Conservation (phyloP, 345 rosid genomes). For the Aquilaria malaccensis region DNA sequence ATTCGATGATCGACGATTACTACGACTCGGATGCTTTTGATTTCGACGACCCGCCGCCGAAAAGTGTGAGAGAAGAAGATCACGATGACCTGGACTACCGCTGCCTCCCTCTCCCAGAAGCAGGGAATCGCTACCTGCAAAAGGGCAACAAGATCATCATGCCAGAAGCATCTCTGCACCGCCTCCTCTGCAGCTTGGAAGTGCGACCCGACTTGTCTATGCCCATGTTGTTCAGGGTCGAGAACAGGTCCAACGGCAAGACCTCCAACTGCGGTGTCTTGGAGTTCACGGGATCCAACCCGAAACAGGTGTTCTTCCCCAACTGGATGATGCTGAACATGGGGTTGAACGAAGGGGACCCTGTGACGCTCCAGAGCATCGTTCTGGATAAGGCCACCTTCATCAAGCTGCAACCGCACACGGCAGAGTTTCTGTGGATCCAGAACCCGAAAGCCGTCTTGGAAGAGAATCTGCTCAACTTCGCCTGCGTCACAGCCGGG, state of each 20-base stretch:
- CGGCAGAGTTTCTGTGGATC: conserved; percentile 15
- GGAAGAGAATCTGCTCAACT: conserved; percentile 13
- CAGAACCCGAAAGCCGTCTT: conserved; percentile 14
- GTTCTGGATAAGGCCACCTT: conserved; percentile 10
- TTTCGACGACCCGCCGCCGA: no score
- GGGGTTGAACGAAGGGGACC: conserved; percentile 11
- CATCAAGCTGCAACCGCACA: conserved; percentile 26
- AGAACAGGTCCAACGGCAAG: conserved; percentile 4
- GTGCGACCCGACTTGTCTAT: not conserved
- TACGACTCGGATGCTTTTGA: no score
- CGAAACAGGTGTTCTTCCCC: conserved; percentile 8
- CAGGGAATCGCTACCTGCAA: not conserved
- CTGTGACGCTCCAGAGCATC: not conserved
- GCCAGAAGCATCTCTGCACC: not conserved
- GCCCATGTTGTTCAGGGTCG: conserved; percentile 22
- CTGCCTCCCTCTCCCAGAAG: conserved; percentile 1
- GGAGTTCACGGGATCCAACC: conserved; percentile 22
- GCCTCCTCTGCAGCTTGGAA: not conserved
- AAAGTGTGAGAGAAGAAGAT: no score
- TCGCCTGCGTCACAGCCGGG: conserved; percentile 22
- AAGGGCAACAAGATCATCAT: conserved; percentile 11
- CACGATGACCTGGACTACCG: not conserved
- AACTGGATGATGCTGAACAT: conserved; percentile 28
- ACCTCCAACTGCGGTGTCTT: conserved; percentile 21
- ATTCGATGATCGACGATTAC: no score